phyloP scores from a whole-genome alignment of 257 asterid species.

The Mitragyna speciosa region DNA sequence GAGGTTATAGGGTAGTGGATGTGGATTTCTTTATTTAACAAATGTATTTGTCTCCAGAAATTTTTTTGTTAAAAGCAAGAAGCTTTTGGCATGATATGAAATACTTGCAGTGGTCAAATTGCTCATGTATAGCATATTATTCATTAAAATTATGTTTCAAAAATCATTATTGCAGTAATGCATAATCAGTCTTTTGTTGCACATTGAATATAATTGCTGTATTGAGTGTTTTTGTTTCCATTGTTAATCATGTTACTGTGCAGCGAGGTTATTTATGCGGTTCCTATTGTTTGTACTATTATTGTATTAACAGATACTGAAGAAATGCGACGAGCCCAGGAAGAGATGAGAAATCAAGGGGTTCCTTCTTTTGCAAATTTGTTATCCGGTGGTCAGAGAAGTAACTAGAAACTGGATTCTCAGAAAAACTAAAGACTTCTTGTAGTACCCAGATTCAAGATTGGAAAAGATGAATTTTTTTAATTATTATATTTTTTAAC shows the following conservation, averaged over 20 bases:
- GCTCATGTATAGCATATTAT: neutral
- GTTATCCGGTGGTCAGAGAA: slow-evolving; percentile 76
- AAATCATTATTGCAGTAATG: neutral
- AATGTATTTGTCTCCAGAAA: neutral
- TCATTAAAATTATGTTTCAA: neutral
- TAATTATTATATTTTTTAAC: no score
- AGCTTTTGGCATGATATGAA: neutral
- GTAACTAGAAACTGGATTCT: slow-evolving; percentile 33
- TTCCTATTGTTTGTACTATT: slow-evolving; percentile 12
- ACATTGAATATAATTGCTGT: neutral
- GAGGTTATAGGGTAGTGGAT: neutral
- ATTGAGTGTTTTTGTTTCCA: neutral
- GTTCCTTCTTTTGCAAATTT: slow-evolving; percentile 80
- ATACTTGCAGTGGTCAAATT: neutral
- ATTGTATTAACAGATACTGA: slow-evolving; percentile 64
- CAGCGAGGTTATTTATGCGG: neutral
- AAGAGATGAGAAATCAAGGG: slow-evolving; percentile 97
- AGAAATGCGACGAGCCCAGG: slow-evolving; percentile 90
- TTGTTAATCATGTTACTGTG: neutral
- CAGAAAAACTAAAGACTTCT: neutral
- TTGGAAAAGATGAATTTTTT: neutral
- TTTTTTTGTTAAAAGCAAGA: neutral
- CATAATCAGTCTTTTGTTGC: neutral
- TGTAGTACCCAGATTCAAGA: neutral
- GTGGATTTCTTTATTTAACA: no score